Base-by-base conservation (phyloP, 139 green algal genomes). In the Chlorella vulgaris region DNA sequence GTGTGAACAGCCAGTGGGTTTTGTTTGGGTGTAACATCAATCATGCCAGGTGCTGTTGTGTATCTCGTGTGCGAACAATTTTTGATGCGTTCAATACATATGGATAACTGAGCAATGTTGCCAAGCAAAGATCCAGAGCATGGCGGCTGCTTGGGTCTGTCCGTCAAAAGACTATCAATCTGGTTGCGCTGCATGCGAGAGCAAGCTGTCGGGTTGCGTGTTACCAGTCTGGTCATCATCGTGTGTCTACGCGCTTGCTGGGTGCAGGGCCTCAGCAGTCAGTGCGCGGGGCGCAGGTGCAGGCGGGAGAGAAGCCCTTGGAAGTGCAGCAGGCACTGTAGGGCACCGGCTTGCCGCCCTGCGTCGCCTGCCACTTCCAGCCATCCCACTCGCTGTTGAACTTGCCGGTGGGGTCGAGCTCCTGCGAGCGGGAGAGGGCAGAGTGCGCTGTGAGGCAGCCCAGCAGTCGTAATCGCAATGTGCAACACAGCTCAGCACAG, bases 371-470 rank as follows among this genome's bases (percentile, higher is more conserved):
- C 90, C 90, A 96, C 13, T 73, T 40, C 90, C 92, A 95, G 22
- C 91, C 80, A 62, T 90, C 75, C 40, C 80, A 88, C 40, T 76
- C 63, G 7, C 63, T 82, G 15, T 31, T 28, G 80, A 97, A 97
- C 80, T 97, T 97, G 55, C 80, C 68, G 5, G 10, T 76, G 31
- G 93, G 93, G 85, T 97, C 93, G 33, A 96, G 83, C 76, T 89
- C 66, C 29, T 79, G 73, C 2, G 13, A 24, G 24, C 40, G 18
- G 47, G 22, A 39, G 21, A 22, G 38, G 19, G 21, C 21, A n/a
- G 66, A 38, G 36, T 8, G 26, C 31, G 36, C 42, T 3, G n/a
- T 31, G 63, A n/a, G 2, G n/a, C n/a, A n/a, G n/a, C n/a, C n/a
- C n/a, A n/a, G n/a, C n/a, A n/a, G n/a, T n/a, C n/a, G n/a, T n/a